These are phyloP conservation scores for Blepharisma japonicum DNA, from an alignment of 73 alveolate species.

Conservation along the genomic window DNA sequence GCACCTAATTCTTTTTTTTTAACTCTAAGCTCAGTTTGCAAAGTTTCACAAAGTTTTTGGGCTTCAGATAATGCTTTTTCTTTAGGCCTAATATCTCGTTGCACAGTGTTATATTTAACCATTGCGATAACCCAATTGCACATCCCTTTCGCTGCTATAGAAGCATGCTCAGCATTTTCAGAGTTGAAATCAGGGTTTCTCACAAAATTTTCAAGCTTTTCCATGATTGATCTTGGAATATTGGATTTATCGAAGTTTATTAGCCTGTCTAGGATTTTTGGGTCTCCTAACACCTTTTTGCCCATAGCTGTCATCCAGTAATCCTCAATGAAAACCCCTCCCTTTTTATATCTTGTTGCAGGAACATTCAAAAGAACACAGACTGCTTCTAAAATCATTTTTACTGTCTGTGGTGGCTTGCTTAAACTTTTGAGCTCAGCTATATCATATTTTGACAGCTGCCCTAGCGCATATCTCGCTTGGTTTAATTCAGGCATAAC, in stretches of 20 bases:
- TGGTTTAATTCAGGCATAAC: conserved; percentile 54
- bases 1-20: conserved; percentile 64
- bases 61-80: conserved; percentile 64
- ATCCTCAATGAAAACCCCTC: conserved; percentile 61
- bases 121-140: conserved; percentile 89
- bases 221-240: conserved; percentile 51
- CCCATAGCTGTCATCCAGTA: conserved; percentile 66
- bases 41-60: conserved; percentile 58
- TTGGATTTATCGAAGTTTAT: conserved; percentile 60
- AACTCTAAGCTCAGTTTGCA: conserved; percentile 50
- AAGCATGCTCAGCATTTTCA: conserved; percentile 71
- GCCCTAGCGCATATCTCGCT: conserved; percentile 46
- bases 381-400: conserved; percentile 47
- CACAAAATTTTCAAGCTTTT: conserved; percentile 51
- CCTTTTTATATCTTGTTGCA: conserved; percentile 50
- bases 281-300: conserved; percentile 56
- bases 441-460: conserved; percentile 49
- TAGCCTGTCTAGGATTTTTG: conserved; percentile 45
- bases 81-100: conserved; percentile 63
- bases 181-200: conserved; percentile 71
- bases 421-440: conserved; percentile 47
- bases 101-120: conserved; percentile 71
- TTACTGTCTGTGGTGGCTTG: conserved; percentile 44
- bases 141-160: conserved; percentile 83
- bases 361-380: conserved; percentile 41